Base-by-base conservation (phyloP, 345 rosid genomes). In the Cardamine chenopodiifolia region DNA sequence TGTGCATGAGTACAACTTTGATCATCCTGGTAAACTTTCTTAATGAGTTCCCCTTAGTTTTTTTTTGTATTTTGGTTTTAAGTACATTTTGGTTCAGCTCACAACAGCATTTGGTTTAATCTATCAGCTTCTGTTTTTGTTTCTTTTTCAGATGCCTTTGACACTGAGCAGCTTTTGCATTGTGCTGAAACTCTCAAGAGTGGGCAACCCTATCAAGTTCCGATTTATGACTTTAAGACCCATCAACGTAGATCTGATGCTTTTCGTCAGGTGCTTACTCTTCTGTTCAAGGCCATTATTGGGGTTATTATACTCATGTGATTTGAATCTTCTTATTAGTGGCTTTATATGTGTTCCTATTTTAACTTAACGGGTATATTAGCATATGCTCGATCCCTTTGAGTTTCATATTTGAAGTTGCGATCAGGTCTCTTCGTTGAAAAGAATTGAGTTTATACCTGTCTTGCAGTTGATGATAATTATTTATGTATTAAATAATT, bases 1-100 rank as follows among this genome's bases (percentile, higher is more conserved):
- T 42, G 97, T 89, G 23, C 96, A 92, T 10, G 99, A 95, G 84
- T 95, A 95, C 75, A 95, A 95, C 85, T 95, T 95, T 83, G 99
- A 95, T 74, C 99, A 95, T 82, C 97, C 99, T 2, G 99, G 97
- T 94, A 83, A 5, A 23, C 9, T 28, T 22, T 39, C 32, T 39
- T 53, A 20, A 18, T 28, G 17, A 29, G 2, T 9, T 39, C 8
- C 18, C 8, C 17, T 68, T 28, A 6, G 8, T 2, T 44, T n/a
- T n/a, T n/a, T n/a, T n/a, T n/a, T 29, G 4, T 70, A 13, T 12
- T 57, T 56, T 29, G 53, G 52, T 5, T 17, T 22, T 8, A 40
- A 71, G 26, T 1, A 0, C 44, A 39, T 0, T 66, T 12, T 7
- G 25, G 10, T 32, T 23, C 13, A 58, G 49, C n/a, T 61, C n/a